phyloP scores from a whole-genome alignment of 2,329 filamentous ascomycete genomes.

The Ceratocystis cacaofunesta region DNA sequence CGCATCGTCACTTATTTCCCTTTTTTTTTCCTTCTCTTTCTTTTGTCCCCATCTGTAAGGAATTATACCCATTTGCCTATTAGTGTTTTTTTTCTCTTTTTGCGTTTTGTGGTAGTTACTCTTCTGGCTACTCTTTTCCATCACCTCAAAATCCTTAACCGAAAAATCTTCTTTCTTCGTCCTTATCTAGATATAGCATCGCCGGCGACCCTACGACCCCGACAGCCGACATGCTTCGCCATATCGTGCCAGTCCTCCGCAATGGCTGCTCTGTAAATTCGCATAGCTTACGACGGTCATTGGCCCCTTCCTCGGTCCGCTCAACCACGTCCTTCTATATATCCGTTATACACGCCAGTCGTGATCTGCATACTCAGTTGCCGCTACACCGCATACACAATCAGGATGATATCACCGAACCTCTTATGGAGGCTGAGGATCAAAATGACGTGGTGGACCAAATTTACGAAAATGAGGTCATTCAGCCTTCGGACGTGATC shows the following conservation, averaged over 20 bases:
- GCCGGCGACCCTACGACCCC: neutral
- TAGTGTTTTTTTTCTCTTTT: neutral
- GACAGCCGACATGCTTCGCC: conserved; percentile 13
- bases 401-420: conserved; percentile 14
- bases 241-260: conserved; percentile 16
- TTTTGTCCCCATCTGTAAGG: neutral
- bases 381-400: conserved; percentile 4
- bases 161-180: neutral
- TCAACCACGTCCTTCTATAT: neutral
- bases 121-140: neutral
- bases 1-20: neutral
- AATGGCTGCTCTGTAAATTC: conserved; percentile 5
- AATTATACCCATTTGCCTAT: neutral
- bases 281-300: neutral
- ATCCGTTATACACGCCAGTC: conserved; percentile 1
- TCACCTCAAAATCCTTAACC: neutral
- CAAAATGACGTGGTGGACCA: neutral
- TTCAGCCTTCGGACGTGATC: neutral
- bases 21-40: neutral
- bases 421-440: neutral
- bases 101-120: neutral
- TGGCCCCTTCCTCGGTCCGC: neutral
- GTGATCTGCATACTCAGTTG: neutral
- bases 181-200: neutral
- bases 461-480: neutral